phyloP scores from a whole-genome alignment of 208 protist species.

The Leishmania major region DNA sequence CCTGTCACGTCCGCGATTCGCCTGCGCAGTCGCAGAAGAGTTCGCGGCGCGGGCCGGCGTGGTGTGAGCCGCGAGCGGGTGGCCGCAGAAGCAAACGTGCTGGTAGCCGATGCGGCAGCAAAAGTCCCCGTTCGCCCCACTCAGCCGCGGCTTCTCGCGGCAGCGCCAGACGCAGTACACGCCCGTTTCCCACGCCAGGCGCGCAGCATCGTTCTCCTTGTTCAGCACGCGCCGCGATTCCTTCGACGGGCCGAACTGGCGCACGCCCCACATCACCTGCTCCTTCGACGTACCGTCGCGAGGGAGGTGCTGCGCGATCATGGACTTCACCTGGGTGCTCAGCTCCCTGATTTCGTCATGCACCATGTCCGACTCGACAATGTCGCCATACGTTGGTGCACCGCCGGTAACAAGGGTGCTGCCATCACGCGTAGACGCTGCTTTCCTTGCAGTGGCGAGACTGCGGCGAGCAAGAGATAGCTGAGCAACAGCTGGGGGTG shows the following conservation, averaged over 20 bases:
- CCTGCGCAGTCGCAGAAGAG: not conserved
- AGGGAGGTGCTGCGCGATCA: slow-evolving; percentile 57
- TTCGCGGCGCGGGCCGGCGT: slow-evolving; percentile 16
- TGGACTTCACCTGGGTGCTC: slow-evolving; percentile 38
- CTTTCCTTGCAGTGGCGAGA: not conserved
- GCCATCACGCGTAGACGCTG: not conserved
- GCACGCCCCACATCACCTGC: slow-evolving; percentile 69
- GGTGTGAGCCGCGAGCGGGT: slow-evolving; percentile 51
- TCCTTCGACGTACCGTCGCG: slow-evolving; percentile 63
- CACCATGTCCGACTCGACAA: slow-evolving; percentile 67
- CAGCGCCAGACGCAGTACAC: slow-evolving; percentile 85
- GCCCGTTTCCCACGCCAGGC: slow-evolving; percentile 60
- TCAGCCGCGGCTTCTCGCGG: slow-evolving; percentile 41
- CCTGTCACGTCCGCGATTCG: not conserved
- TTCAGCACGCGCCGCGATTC: slow-evolving; percentile 68
- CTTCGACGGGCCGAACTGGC: slow-evolving; percentile 75
- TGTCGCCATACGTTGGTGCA: slow-evolving; percentile 43
- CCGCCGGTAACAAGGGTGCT: not conserved
- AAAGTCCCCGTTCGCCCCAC: slow-evolving; percentile 72
- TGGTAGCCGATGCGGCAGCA: slow-evolving; percentile 73
- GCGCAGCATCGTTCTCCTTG: slow-evolving; percentile 79
- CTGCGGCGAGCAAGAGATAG: not conserved
- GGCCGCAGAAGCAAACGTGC: slow-evolving; percentile 85
- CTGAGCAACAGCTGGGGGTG: not conserved
- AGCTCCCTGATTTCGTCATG: slow-evolving; percentile 80